Base-by-base conservation (phyloP, 495 filamentous ascomycete genomes). In the Trichoderma virens region DNA sequence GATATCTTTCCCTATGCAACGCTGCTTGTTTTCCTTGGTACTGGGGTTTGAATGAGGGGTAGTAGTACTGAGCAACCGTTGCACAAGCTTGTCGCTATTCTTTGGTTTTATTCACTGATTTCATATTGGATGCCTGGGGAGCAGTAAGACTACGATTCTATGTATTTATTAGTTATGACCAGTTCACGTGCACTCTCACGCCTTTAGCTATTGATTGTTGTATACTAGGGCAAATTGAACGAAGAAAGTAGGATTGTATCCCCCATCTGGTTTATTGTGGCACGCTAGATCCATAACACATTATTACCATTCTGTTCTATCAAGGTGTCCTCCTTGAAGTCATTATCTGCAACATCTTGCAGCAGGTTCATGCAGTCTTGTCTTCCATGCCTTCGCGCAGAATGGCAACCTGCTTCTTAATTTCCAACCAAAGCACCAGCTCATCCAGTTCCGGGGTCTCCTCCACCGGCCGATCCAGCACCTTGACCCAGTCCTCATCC, bases 401-500 rank as follows among this genome's bases (percentile, higher is more conserved):
- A 13, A 75, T 78, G 14, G 80, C 75, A 34, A 86, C 74, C 66
- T 87, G 83, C 64, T 78, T 82, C 75, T 83, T 81, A 64, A 87
- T 78, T 62, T 79, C 76, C n/a, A 74, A 70, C 82, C 82, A 85
- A 25, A 86, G 67, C 8, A 76, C 65, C 60, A 80, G 73, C 13
- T 77, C 72, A n/a, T 78, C 73, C 20, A 85, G 61, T 31, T 77
- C 72, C 31, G 71, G 74, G 25, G 72, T 67, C 38, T 65, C 73
- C 2, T 65, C 66, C 32, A 20, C 18, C 43, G 43, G 43, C 43
- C 23, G n/a, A 7, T 74, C 75, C 11, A 62, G 64, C 9, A 70
- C 70, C 31, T 63, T 45, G 43, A 70, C 35, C 64, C 67, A 67
- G 9, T 61, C 70, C 38, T 66, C 64, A 13, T 43, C 34, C 16